Evolutionary conservation across 2,329 filamentous ascomycete genomes (phyloP), one percentile per base, ranked within the genome.

Genomic region (Rasamsonia emersonii): DNA sequence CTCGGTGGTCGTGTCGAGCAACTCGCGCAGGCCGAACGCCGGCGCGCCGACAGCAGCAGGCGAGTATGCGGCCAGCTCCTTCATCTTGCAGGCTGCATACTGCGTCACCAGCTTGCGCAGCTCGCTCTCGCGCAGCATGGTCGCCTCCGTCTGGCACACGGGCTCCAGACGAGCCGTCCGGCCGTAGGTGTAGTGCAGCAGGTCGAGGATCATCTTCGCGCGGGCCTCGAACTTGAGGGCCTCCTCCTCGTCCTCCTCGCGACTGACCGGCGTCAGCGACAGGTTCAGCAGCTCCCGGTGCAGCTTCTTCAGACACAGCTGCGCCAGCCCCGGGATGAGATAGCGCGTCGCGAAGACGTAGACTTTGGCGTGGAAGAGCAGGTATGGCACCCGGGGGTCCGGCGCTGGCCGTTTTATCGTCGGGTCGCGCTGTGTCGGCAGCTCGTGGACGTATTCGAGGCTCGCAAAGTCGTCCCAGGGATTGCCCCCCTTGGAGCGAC

Each of bases 271-370:
- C 2, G 41, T 35, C 19, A 60, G 50, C 1, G 46, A 41, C 17
- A 62, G 45, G 15, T 46, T 39, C 20, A 59, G 26, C 2, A 63
- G 51, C 30, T 61, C 56, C 3, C 41, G 38, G 29, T 63, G 59
- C 3, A 63, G 43, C 40, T 62, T 62, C 29, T 52, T 51, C 4
- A 62, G 51, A 39, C 56, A 58, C 18, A 62, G 47, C 33, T 61
- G 55, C 3, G 57, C 57, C 16, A 63, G 51, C 9, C 51, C 53
- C 3, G 56, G 54, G 34, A 62, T 58, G 25, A 62, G 43, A 42
- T 59, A 63, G 29, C 55, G 54, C 2, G 56, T 58, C n/a, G 59
- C 58, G 33, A 62, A 62, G 36, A 61, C 54, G 38, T 63, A 62
- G 27, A 63, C 37, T 43, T 63, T 62, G n/a, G 59, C 59, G 24